A percentile compares a stretch with the other conserved stretches of the same genome.
Evolutionary conservation across 202 grass and related monocot species (phyloP).

Genomic region (Carex sylvatica): DNA sequence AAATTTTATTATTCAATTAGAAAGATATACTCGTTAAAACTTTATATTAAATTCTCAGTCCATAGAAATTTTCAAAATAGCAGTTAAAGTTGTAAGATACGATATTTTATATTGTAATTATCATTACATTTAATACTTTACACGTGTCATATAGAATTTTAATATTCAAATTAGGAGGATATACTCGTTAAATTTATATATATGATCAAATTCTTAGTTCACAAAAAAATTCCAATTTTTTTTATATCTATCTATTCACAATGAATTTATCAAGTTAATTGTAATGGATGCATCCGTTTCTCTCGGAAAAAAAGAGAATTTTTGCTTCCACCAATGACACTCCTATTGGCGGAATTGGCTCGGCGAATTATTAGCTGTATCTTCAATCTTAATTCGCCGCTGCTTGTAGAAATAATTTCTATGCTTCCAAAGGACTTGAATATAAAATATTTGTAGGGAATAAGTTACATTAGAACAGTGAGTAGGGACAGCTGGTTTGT

Average conservation of each 20-base stretch:
- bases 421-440: conserved; percentile 21
- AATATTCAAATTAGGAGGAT: too few species aligned
- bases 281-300: conserved; percentile 17
- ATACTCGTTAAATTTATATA: too few species aligned
- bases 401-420: conserved; percentile 11
- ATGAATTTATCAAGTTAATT: not conserved
- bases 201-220: not conserved
- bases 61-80: not conserved
- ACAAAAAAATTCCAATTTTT: not conserved
- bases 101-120: too few species aligned
- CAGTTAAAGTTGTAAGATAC: too few species aligned
- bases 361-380: conserved; percentile 26
- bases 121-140: not conserved
- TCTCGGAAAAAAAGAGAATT: not conserved
- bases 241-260: not conserved
- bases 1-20: too few species aligned
- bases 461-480: conserved; percentile 9
- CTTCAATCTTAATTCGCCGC: conserved; percentile 20
- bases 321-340: not conserved
- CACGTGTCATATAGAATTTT: too few species aligned
- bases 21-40: too few species aligned
- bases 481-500: conserved; percentile 23
- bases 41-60: too few species aligned
- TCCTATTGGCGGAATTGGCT: conserved; percentile 19
- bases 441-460: conserved; percentile 8